Conservation (phyloP, 768 basidiomycete genomes). For the Auricularia heimuer region DNA sequence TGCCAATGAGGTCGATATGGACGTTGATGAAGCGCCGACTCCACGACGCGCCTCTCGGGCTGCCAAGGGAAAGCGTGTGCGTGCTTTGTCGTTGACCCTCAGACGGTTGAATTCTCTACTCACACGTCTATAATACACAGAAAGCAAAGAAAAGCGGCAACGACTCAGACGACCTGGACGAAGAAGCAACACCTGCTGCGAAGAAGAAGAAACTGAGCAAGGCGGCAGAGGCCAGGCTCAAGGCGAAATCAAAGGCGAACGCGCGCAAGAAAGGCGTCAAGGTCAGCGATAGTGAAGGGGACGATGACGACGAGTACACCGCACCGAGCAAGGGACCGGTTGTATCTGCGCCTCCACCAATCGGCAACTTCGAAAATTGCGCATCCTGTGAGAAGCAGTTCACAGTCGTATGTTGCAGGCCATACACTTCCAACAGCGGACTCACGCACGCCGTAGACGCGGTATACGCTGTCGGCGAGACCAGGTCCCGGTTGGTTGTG, state of each 20-base stretch:
- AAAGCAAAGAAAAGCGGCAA: conserved; percentile 32
- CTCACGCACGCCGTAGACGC: conserved; percentile 42
- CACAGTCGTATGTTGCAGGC: conserved; percentile 55
- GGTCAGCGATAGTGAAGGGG: conserved; percentile 14
- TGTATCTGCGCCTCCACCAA: conserved; percentile 42
- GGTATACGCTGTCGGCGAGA: conserved; percentile 71
- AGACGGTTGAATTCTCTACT: not conserved
- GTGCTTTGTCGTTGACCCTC: not conserved
- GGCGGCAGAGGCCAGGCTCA: conserved; percentile 14
- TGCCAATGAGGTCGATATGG: conserved; percentile 8
- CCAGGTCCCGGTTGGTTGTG: conserved; percentile 74
- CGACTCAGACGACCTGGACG: conserved; percentile 69
- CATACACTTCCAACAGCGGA: conserved; percentile 3
- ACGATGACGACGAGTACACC: conserved; percentile 53
- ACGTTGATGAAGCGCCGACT: conserved; percentile 9
- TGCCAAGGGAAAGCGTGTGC: not conserved
- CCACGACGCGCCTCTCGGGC: conserved; percentile 13
- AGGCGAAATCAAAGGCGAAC: conserved; percentile 16
- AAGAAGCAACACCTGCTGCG: conserved; percentile 25
- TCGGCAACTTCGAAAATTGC: conserved; percentile 75
- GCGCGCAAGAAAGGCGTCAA: conserved; percentile 13
- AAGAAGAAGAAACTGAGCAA: conserved; percentile 40
- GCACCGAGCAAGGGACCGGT: conserved; percentile 47
- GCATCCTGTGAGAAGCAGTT: conserved; percentile 76
- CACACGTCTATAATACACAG: not conserved